Base-by-base conservation (phyloP, 2,329 filamentous ascomycete species). In the Trichoderma sp. region DNA sequence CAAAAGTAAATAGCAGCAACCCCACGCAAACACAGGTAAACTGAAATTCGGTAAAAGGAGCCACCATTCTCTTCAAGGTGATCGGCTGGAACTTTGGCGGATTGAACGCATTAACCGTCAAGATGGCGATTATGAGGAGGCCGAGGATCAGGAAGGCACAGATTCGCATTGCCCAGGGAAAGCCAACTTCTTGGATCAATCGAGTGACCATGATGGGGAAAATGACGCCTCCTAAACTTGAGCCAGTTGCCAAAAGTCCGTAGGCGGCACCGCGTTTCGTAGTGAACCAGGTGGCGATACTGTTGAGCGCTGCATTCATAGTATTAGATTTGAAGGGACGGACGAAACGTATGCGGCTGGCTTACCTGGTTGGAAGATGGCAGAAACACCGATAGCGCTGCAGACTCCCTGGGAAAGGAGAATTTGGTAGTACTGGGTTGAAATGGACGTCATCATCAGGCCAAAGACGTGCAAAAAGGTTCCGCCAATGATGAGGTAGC, bases 371-470 rank as follows among this genome's bases (percentile, higher is more conserved):
- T 78, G 75, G 30, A 79, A 79, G 54, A 81, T 75, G 21, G 76
- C 75, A 0, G 76, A 74, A 10, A 77, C 77, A 16, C 80, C 79
- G 26, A 82, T 74, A 10, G 78, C 78, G 1, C 77, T 79, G 66
- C 76, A 80, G 0, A 82, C 73, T 5, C 78, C 77, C 65, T 83
- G 81, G 0, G 79, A 72, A 0, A 83, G 72, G 11, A 83, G 74
- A 64, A 82, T 76, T 55, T 83, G 80, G 59, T 79, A 82, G 72
- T 82, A 83, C 52, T 81, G 66, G 0, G 71, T 78, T n/a, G 74
- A 73, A 8, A 90, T 76, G 8, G 82, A 85, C 0, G 86, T 82
- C 87, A 90, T 89, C 86, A 91, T 89, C 5, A 90, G 74, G 2
- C 86, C 85, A 66, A 90, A 85, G 18, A 90, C 83, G 67, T 89